Conservation (phyloP, 768 basidiomycete species). For the Gautieria morchelliformis region DNA sequence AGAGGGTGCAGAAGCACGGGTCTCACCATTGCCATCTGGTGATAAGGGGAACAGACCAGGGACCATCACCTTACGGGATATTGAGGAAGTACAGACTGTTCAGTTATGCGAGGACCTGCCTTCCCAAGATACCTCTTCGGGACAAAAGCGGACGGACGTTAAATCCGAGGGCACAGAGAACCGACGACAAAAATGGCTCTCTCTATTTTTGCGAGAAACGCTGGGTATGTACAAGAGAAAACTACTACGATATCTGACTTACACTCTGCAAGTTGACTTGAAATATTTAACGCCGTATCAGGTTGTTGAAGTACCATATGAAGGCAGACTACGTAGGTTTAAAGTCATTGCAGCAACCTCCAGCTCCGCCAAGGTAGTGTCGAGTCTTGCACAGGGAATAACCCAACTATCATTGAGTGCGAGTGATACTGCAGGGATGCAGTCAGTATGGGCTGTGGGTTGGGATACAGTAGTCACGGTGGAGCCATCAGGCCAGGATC, state of each 20-base stretch:
- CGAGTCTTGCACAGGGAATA: conserved; percentile 32
- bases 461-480: conserved; percentile 55
- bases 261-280: conserved; percentile 45
- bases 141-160: conserved; percentile 21
- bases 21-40: conserved; percentile 27
- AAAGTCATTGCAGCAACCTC: conserved; percentile 28
- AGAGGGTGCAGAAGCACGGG: conserved; percentile 36
- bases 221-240: conserved; percentile 39
- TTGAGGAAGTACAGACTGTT: conserved; percentile 43
- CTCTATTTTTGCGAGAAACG: conserved; percentile 52
- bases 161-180: background rate
- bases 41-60: conserved; percentile 23
- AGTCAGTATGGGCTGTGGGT: conserved; percentile 45
- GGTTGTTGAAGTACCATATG: conserved; percentile 52
- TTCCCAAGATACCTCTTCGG: background rate
- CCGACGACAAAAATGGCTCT: conserved; percentile 52
- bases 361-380: conserved; percentile 14
- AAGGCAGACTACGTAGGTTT: conserved; percentile 51
- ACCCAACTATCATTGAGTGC: conserved; percentile 35
- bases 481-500: conserved; percentile 7
- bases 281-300: conserved; percentile 59
- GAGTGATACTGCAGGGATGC: conserved; percentile 14
- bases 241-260: conserved; percentile 5
- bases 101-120: conserved; percentile 38
- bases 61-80: conserved; percentile 40